phyloP scores from a whole-genome alignment of 352 stramenopile species.

The Phytophthora litchii region DNA sequence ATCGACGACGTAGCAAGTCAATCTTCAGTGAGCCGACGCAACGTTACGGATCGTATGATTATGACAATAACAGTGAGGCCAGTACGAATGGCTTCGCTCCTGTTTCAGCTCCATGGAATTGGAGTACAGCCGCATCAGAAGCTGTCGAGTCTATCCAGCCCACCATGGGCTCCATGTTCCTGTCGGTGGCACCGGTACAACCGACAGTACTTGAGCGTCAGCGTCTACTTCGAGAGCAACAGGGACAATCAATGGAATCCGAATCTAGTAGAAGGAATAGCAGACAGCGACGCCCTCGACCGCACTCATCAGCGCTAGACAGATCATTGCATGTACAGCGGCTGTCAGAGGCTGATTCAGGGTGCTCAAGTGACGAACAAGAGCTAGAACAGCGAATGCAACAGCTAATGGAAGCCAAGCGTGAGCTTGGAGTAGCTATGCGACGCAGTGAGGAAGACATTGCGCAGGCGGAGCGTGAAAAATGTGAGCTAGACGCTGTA shows the following conservation, averaged over 20 bases:
- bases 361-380: conserved; percentile 43
- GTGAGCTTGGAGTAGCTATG: conserved; percentile 43
- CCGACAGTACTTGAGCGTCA: conserved; percentile 36
- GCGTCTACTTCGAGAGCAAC: conserved; percentile 20
- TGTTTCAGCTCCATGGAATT: conserved; percentile 23
- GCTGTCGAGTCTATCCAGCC: conserved; percentile 29
- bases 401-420: conserved; percentile 41
- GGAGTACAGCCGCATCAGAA: conserved; percentile 25
- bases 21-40: conserved; percentile 37
- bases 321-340: conserved; percentile 31
- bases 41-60: conserved; percentile 5
- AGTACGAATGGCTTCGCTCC: conserved; percentile 30
- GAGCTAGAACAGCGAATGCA: conserved; percentile 51
- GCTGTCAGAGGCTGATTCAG: conserved; percentile 27
- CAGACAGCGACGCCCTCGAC: conserved; percentile 18
- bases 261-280: conserved; percentile 21
- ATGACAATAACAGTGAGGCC: conserved; percentile 25
- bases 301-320: conserved; percentile 31
- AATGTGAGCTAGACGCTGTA: conserved; percentile 40
- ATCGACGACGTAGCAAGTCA: conserved; percentile 38
- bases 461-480: conserved; percentile 32
- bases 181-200: conserved; percentile 27
- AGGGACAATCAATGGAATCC: conserved; percentile 9
- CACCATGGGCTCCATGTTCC: conserved; percentile 37
- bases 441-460: conserved; percentile 46